A percentile compares a stretch with the other conserved stretches of the same genome.
phyloP scores from a whole-genome alignment of 768 basidiomycete species.

The Favolaschia claudopus region DNA sequence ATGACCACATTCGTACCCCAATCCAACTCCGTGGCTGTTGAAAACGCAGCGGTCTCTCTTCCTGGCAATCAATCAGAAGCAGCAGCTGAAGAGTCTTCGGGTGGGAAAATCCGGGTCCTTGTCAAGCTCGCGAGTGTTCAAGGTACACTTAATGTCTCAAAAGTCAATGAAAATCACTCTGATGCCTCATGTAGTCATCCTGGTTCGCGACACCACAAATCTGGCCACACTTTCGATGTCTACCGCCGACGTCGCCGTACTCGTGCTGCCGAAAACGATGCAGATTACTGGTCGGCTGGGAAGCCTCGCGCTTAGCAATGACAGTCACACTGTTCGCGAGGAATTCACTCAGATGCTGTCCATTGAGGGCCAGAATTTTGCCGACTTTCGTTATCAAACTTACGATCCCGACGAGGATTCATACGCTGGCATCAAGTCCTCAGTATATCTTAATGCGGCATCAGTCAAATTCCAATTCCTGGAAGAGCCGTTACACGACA shows the following conservation, averaged over 20 bases:
- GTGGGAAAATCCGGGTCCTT: constrained; percentile 78
- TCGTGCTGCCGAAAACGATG: constrained; percentile 77
- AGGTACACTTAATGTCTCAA: constrained; percentile 57
- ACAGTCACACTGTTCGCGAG: constrained; percentile 63
- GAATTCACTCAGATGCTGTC: constrained; percentile 88
- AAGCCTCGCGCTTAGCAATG: constrained; percentile 81
- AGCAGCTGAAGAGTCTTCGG: constrained; percentile 16
- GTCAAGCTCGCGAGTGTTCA: constrained; percentile 86
- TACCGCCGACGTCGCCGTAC: constrained; percentile 85
- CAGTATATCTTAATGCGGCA: constrained; percentile 82
- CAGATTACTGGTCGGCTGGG: constrained; percentile 84
- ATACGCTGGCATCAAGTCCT: constrained; percentile 84
- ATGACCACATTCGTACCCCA: constrained; percentile 93
- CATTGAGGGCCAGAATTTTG: constrained; percentile 94
- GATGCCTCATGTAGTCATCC: constrained; percentile 58
- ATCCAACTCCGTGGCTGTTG: constrained; percentile 12
- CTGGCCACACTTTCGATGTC: constrained; percentile 90
- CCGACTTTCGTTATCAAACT: constrained; percentile 93
- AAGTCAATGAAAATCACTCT: background rate
- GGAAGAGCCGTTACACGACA: constrained; percentile 88
- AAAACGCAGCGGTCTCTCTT: constrained; percentile 4
- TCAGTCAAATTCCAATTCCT: constrained; percentile 91
- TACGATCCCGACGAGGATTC: constrained; percentile 76
- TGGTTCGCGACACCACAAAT: constrained; percentile 73
- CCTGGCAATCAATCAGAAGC: constrained; percentile 19